Percentiles rank a stretch among this genome's conserved stretches.
phyloP scores from a whole-genome alignment of 106 monocot species.

The Agapanthus africanus region DNA sequence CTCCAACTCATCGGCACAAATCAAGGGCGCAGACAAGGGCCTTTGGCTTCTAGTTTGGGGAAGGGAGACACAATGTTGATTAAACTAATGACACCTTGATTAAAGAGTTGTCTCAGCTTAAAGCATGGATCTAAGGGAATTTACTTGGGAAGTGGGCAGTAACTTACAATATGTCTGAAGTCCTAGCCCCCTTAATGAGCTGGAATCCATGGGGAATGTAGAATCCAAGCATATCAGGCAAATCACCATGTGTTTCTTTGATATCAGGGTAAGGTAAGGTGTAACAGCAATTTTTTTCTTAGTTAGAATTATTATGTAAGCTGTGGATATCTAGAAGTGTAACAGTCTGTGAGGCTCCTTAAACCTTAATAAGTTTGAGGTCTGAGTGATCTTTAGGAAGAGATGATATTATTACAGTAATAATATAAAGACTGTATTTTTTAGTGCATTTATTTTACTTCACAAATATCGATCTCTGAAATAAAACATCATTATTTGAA shows the following conservation, averaged over 20 bases:
- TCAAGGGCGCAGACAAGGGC: conserved; percentile 15
- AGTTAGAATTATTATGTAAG: background rate
- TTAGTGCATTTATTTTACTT: no score
- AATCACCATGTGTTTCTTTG: conserved; percentile 11
- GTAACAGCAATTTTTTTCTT: no score
- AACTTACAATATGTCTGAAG: background rate
- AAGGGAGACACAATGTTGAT: no score
- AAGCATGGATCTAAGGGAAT: conserved; percentile 34
- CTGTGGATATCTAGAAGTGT: conserved; percentile 28
- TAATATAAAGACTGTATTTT: no score
- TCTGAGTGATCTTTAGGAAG: no score
- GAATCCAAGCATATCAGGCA: conserved; percentile 19
- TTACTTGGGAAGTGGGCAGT: conserved; percentile 25
- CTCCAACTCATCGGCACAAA: conserved; percentile 22
- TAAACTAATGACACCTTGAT: conserved; percentile 13
- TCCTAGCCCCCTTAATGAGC: conserved; percentile 14
- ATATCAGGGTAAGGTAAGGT: no score
- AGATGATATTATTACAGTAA: no score
- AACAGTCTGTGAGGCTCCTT: conserved; percentile 17
- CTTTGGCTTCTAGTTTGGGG: no score
- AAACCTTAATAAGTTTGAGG: conserved; percentile 11
- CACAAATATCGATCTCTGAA: no score
- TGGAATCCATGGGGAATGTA: conserved; percentile 26
- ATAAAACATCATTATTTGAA: no score
- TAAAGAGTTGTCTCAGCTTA: conserved; percentile 17